phyloP scores from a whole-genome alignment of 2,329 filamentous ascomycete species.

The Diaporthe nobilis region DNA sequence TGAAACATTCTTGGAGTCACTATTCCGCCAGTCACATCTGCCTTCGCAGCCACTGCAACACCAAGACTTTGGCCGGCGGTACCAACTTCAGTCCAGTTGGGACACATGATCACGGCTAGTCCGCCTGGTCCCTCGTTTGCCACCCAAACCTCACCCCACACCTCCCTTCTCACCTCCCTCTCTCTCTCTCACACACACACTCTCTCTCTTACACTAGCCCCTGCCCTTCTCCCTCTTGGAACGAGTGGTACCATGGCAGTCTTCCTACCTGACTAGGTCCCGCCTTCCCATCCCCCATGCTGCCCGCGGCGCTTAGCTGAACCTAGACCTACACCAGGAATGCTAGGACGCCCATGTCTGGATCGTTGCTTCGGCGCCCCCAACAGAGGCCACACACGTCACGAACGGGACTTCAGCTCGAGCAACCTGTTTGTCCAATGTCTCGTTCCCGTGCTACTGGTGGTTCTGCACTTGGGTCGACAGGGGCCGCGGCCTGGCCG shows the following conservation, averaged over 20 bases:
- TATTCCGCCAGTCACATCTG: neutral
- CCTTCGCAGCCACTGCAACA: slow-evolving; percentile 8
- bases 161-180: neutral
- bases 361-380: slow-evolving; percentile 11
- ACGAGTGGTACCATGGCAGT: neutral
- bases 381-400: slow-evolving; percentile 9
- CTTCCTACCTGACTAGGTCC: neutral
- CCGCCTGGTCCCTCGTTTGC: neutral
- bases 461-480: neutral
- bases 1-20: slow-evolving; percentile 1
- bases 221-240: neutral
- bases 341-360: neutral
- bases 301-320: slow-evolving; percentile 28
- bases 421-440: slow-evolving; percentile 6
- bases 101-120: slow-evolving; percentile 3
- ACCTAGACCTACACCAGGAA: slow-evolving; percentile 22
- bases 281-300: neutral
- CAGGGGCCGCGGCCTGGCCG: neutral
- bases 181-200: too few relatives aligned
- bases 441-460: neutral
- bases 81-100: neutral
- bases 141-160: neutral
- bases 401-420: slow-evolving; percentile 16
- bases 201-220: too few relatives aligned
- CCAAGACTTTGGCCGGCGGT: neutral